Base-by-base conservation (phyloP, 345 rosid species). In the Noccaea caerulescens region DNA sequence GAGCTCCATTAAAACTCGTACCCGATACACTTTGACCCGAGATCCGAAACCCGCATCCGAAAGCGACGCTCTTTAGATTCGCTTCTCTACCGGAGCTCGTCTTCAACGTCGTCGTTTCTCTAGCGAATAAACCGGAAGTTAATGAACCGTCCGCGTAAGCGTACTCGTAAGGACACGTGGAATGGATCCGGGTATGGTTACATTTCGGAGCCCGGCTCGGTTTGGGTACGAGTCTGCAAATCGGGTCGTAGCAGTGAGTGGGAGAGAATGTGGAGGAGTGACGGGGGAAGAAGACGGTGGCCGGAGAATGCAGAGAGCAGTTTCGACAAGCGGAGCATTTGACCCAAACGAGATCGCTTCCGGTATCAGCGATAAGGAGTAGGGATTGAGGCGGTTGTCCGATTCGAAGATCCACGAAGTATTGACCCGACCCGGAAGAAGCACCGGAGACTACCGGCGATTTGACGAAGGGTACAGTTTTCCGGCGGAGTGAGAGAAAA, bases 271-370 rank as follows among this genome's bases (percentile, higher is more conserved):
- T 79, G 49, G 97, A 49, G 5, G 98, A 88, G 27, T 77, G 95
- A 49, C 96, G 98, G 6, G 95, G 77, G 56, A 87, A 81, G 76
- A 90, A 93, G 57, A 85, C 69, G 53, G 93, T 80, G 62, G 86
- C 78, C 14, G 86, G 86, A 7, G 81, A 63, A 67, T 80, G 87
- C 34, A 44, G 38, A 37, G 82, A 80, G 80, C 90, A 86, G 81
- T 80, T 69, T 34, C 66, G 72, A 62, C 98, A 93, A 51, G 98
- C 83, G 36, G 98, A 87, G 80, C 98, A 93, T 42, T 82, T 76
- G 3, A 87, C 85, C 98, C 98, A 90, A 50, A 88, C 77, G 44
- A 93, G 97, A 73, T 90, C 97, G 68, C 97, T 90, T 51, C 97
- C 92, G 5, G 97, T 93, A 42, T 93, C 95, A 2, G 87, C 93